Percentiles rank a stretch among this genome's conserved stretches.
These are phyloP conservation scores for Pyrenula aspistea DNA, from an alignment of 495 filamentous ascomycete genomes.

Conservation along the genomic window DNA sequence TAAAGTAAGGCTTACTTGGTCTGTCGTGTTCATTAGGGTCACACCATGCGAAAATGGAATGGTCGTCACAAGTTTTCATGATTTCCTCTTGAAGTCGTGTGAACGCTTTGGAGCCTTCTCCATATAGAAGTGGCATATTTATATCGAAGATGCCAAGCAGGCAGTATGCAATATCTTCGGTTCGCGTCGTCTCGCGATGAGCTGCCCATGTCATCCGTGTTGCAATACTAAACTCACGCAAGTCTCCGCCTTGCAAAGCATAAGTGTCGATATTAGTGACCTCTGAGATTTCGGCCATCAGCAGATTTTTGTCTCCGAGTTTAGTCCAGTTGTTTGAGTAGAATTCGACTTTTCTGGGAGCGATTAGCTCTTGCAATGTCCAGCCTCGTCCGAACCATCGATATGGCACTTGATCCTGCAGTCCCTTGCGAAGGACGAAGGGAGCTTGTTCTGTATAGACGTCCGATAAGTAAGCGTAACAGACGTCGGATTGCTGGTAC, in stretches of 20 bases:
- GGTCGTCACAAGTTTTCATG: not conserved
- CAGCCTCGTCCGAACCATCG: not conserved
- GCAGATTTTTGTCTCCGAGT: not conserved
- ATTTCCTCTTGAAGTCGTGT: not conserved
- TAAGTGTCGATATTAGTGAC: not conserved
- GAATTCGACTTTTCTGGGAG: not conserved
- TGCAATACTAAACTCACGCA: not conserved
- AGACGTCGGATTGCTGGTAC: not conserved
- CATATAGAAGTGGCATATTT: not conserved
- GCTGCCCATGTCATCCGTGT: not conserved
- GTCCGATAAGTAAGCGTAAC: conserved; percentile 1
- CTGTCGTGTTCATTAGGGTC: not conserved
- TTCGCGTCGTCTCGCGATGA: not conserved
- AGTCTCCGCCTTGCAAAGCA: not conserved
- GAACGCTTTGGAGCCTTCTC: not conserved
- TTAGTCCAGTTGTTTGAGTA: not conserved
- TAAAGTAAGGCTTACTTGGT: not conserved
- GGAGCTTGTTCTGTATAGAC: not conserved
- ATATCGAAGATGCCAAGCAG: conserved; percentile 1
- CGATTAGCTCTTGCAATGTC: not conserved
- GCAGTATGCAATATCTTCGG: not conserved
- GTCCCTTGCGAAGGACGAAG: not conserved
- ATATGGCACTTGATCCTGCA: not conserved
- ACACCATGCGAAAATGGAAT: not conserved
- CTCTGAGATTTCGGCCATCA: not conserved